phyloP scores from a whole-genome alignment of 805 yeast species.

The Candida schatavii region DNA sequence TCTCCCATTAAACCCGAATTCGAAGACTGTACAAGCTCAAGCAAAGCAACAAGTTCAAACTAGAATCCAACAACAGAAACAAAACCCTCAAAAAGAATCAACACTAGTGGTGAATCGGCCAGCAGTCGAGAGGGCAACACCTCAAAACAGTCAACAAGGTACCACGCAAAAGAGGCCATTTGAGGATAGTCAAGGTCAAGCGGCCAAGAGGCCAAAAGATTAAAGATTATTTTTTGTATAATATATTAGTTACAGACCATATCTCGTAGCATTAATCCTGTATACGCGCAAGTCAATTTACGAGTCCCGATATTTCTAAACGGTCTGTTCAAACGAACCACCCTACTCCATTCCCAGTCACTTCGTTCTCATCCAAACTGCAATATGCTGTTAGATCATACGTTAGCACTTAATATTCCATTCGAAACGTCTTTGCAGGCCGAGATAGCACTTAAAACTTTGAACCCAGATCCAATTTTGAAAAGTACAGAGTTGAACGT shows the following conservation, averaged over 20 bases:
- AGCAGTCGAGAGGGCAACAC: constrained; percentile 13
- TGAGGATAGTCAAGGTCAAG: constrained; percentile 7
- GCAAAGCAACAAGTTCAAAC: constrained; percentile 9
- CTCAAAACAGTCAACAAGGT: constrained; percentile 7
- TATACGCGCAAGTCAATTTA: no score
- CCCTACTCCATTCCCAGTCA: no score
- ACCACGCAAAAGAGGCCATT: constrained; percentile 18
- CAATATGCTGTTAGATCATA: constrained; percentile 4
- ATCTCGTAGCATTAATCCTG: no score
- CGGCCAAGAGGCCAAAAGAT: constrained; percentile 18
- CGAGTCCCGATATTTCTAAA: no score
- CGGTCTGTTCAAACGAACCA: no score
- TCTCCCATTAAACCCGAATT: constrained; percentile 5
- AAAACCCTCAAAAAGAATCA: constrained; percentile 25
- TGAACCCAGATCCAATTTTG: constrained; percentile 79
- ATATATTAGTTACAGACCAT: background rate
- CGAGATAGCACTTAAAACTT: constrained; percentile 54
- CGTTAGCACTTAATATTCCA: constrained; percentile 52
- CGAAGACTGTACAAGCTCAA: background rate
- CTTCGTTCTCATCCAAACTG: no score
- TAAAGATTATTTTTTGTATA: background rate
- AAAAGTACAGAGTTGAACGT: constrained; percentile 64
- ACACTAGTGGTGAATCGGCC: constrained; percentile 34
- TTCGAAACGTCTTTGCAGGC: constrained; percentile 62
- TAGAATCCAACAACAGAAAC: background rate